A percentile compares a stretch with the other conserved stretches of the same genome.
Conservation (phyloP, 2,329 filamentous ascomycete species). For the Fonsecaea monophora region DNA sequence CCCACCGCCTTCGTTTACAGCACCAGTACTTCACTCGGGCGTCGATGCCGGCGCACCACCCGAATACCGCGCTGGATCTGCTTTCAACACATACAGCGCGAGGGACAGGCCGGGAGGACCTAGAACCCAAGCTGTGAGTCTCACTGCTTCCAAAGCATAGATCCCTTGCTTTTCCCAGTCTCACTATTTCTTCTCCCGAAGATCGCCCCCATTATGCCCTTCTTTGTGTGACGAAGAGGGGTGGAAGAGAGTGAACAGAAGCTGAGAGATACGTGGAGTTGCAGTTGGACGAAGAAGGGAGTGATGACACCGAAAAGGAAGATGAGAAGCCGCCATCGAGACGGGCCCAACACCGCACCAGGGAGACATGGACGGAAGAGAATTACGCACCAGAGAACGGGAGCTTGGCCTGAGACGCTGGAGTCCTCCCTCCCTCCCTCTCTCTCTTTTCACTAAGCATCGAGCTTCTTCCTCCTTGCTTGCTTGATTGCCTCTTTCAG, state of each 20-base stretch:
- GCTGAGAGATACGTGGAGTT: slow-evolving; percentile 22
- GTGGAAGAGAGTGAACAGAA: slow-evolving; percentile 21
- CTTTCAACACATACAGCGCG: slow-evolving; percentile 27
- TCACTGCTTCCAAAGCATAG: slow-evolving; percentile 18
- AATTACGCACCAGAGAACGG: not conserved
- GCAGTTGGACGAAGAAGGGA: slow-evolving; percentile 15
- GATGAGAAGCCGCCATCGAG: slow-evolving; percentile 8
- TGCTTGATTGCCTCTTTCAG: not conserved
- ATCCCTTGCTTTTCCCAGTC: slow-evolving; percentile 14
- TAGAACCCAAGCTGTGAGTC: slow-evolving; percentile 36
- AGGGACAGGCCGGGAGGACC: slow-evolving; percentile 33
- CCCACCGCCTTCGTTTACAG: not conserved
- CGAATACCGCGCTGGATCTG: slow-evolving; percentile 29
- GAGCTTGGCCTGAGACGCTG: not conserved
- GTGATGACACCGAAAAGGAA: slow-evolving; percentile 14
- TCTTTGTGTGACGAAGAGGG: slow-evolving; percentile 29
- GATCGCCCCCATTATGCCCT: slow-evolving; percentile 30
- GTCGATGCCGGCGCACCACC: slow-evolving; percentile 24
- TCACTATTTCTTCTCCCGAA: slow-evolving; percentile 20
- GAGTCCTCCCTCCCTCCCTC: not conserved
- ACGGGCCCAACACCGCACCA: not conserved
- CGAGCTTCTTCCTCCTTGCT: not conserved
- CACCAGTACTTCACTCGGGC: slow-evolving; percentile 9
- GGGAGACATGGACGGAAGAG: not conserved
- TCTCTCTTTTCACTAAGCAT: not conserved